phyloP scores from a whole-genome alignment of 2,329 filamentous ascomycete genomes.

The Colletotrichum sp. region DNA sequence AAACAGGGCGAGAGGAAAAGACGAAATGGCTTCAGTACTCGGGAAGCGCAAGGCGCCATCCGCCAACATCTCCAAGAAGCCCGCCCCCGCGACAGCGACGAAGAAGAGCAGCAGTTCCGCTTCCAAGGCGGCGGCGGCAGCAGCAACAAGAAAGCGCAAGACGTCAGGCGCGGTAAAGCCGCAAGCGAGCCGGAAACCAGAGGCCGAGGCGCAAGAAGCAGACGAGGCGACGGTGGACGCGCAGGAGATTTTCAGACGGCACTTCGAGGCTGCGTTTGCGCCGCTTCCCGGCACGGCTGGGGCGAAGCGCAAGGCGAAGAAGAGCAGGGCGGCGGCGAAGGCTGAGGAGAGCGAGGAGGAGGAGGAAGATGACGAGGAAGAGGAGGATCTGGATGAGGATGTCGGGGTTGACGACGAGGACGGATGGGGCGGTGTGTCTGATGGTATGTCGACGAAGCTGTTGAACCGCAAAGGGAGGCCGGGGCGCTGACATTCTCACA shows the following conservation, averaged over 20 bases:
- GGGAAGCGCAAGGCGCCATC: constrained; percentile 23
- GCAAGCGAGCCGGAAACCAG: background rate
- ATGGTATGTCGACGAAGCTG: background rate
- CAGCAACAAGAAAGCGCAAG: background rate
- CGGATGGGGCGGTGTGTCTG: constrained; percentile 69
- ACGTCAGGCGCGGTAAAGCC: background rate
- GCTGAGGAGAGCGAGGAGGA: constrained; percentile 26
- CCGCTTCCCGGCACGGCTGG: constrained; percentile 57
- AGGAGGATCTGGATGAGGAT: constrained; percentile 30
- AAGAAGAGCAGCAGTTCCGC: background rate
- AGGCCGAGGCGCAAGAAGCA: constrained; percentile 16
- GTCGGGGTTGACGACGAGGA: constrained; percentile 40
- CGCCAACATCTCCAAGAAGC: background rate
- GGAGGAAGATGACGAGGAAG: constrained; percentile 26
- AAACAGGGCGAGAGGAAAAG: background rate
- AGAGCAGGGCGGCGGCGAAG: constrained; percentile 4
- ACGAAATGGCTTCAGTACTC: constrained; percentile 18
- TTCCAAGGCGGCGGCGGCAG: background rate
- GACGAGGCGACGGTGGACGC: constrained; percentile 51
- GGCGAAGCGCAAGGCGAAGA: constrained; percentile 15
- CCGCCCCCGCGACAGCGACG: background rate
- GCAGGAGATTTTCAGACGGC: constrained; percentile 78
- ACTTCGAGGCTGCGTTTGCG: constrained; percentile 89
- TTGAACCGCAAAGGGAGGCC: background rate
- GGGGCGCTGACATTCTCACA: background rate